Base-by-base conservation (phyloP, 768 basidiomycete species). In the Wakefieldia striispora region DNA sequence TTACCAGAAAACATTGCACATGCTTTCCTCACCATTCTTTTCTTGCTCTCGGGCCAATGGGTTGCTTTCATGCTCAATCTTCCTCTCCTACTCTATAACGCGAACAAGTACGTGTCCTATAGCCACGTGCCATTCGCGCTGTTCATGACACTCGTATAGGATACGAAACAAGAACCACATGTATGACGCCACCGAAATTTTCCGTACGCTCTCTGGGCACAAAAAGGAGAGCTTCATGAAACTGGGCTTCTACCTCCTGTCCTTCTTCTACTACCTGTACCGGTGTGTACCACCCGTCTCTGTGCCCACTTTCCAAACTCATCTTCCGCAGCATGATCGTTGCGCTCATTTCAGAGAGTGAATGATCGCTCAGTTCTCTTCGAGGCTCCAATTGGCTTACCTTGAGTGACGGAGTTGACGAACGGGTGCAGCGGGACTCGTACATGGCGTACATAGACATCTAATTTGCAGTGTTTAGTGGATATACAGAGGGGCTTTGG, bases 101-200 rank as follows among this genome's bases (percentile, higher is more conserved):
- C 85, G 58, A 94, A 97, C 77, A 99, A 98, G 95, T 91, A 63
- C 68, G 89, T 77, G 1, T 21, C 31, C 33, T 13, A 11, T 19
- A 7, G 11, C 8, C 43, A 12, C 33, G 27, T 40, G 24, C 14
- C 17, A 6, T 20, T 40, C 37, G 7, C 31, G 10, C 2, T 36
- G 1, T 14, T 52, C 35, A 50, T 42, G 9, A 7, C 20, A 2
- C 39, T 23, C 16, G 47, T 4, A 51, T 64, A 97, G 94, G 72
- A 93, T 97, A 66, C 81, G 87, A 58, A 85, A 84, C 68, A 91
- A 92, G 66, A 86, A 87, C 63, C 95, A 98, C 73, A 95, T 97
- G 92, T 98, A 97, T 66, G 97, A 99, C 66, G 97, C 97, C 47
- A 98, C 95, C 20, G 97, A 99, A 74, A 99, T 98, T 57, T 99